Percentiles rank a stretch among this genome's conserved stretches.
phyloP scores from a whole-genome alignment of 306 rosid species.

The Casuarina glauca region DNA sequence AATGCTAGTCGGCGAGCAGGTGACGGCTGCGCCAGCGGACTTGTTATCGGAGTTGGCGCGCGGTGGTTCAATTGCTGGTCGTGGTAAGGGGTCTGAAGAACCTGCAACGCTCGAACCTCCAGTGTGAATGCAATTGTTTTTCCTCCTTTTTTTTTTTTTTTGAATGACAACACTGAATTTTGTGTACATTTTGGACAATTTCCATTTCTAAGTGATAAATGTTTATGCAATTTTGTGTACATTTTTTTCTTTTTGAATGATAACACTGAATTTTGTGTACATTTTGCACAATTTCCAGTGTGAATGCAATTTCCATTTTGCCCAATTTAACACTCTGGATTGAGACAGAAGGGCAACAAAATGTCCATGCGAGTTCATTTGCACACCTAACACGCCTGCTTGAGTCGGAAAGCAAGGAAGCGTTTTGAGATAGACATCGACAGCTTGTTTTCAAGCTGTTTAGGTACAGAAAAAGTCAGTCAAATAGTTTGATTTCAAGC shows the following conservation, averaged over 20 bases:
- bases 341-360: too few relatives aligned
- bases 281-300: neutral
- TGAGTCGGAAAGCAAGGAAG: too few relatives aligned
- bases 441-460: neutral
- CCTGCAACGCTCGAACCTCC: conserved; percentile 13
- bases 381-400: too few relatives aligned
- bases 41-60: conserved; percentile 49
- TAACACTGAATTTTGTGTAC: neutral
- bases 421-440: neutral
- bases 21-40: conserved; percentile 39
- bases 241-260: neutral
- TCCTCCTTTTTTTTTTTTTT: neutral
- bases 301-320: conserved; percentile 24
- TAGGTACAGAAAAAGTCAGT: neutral
- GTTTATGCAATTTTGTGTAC: conserved; percentile 27
- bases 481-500: neutral
- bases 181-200: too few relatives aligned
- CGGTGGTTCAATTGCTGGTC: conserved; percentile 4
- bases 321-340: too few relatives aligned
- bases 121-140: conserved; percentile 30
- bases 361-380: too few relatives aligned
- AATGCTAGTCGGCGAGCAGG: conserved; percentile 51
- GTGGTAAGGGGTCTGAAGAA: conserved; percentile 3
- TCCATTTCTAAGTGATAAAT: neutral
- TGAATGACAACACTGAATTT: neutral